Evolutionary conservation across 306 rosid genomes (phyloP).

Genomic region (Lotus japonicus): DNA sequence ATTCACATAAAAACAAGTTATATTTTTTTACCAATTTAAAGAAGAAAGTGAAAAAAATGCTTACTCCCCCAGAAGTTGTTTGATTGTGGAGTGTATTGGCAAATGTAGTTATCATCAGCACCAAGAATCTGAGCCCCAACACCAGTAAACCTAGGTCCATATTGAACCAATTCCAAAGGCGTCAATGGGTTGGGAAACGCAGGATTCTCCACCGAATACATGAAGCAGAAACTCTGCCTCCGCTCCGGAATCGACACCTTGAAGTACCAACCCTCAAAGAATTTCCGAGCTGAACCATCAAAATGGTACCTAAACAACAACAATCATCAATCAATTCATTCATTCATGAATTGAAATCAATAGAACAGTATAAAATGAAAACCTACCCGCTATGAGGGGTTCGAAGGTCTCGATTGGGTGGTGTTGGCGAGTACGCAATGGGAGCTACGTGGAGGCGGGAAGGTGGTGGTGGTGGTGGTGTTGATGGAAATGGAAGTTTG

Average conservation of each 20-base stretch:
- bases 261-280: slow-evolving; percentile 99
- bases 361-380: no score
- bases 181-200: slow-evolving; percentile 49
- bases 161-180: slow-evolving; percentile 42
- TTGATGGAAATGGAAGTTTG: not conserved
- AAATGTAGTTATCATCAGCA: slow-evolving; percentile 79
- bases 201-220: slow-evolving; percentile 80
- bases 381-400: slow-evolving; percentile 94
- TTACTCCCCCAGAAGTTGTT: slow-evolving; percentile 78
- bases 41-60: slow-evolving; percentile 8
- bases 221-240: slow-evolving; percentile 82
- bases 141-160: slow-evolving; percentile 73
- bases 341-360: not conserved
- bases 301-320: slow-evolving; percentile 62
- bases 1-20: not conserved
- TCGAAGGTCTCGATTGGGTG: slow-evolving; percentile 65
- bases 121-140: slow-evolving; percentile 95
- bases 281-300: slow-evolving; percentile 67
- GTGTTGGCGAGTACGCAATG: slow-evolving; percentile 61
- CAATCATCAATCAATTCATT: not conserved
- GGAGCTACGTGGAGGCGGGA: not conserved
- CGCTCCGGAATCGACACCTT: slow-evolving; percentile 77
- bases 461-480: no score
- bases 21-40: not conserved
- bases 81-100: slow-evolving; percentile 65